Percentiles rank a stretch among this genome's conserved stretches.
Conservation (phyloP, 345 rosid species). For the Salix purpurea region DNA sequence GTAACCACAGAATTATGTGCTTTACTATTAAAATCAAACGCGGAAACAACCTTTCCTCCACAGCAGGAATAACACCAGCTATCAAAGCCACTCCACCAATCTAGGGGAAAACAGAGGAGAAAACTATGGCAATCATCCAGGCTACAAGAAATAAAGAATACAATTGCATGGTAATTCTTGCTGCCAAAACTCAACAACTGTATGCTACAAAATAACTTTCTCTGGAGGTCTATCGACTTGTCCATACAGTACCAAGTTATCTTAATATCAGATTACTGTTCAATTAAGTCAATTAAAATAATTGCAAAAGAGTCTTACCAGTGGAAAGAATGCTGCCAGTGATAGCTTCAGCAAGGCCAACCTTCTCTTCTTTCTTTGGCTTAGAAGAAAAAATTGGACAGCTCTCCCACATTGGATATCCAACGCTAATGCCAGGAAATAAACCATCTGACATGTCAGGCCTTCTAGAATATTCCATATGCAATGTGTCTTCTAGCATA, state of each 20-base stretch:
- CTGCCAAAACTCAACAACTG: slow-evolving; percentile 55
- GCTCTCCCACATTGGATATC: slow-evolving; percentile 82
- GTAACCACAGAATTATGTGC: not conserved
- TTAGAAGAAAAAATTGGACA: slow-evolving; percentile 52
- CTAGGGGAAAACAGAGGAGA: slow-evolving; percentile 45
- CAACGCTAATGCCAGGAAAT: slow-evolving; percentile 46
- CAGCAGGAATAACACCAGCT: slow-evolving; percentile 58
- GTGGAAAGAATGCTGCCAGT: slow-evolving; percentile 77
- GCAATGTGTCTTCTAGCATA: slow-evolving; percentile 87
- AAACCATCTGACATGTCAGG: slow-evolving; percentile 50
- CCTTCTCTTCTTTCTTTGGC: slow-evolving; percentile 90
- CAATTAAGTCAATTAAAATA: not conserved
- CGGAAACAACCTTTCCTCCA: slow-evolving; percentile 76
- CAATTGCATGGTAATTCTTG: slow-evolving; percentile 3
- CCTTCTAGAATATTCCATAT: slow-evolving; percentile 70
- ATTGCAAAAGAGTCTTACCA: slow-evolving; percentile 41
- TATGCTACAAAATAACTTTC: slow-evolving; percentile 82
- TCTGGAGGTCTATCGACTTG: slow-evolving; percentile 92
- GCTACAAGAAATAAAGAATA: not conserved
- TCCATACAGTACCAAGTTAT: slow-evolving; percentile 15
- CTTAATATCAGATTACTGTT: slow-evolving; percentile 9
- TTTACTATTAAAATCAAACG: not conserved
- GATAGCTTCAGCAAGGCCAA: slow-evolving; percentile 94
- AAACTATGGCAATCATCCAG: slow-evolving; percentile 19
- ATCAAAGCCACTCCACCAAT: slow-evolving; percentile 93